Percentiles rank a stretch among this genome's conserved stretches.
Evolutionary conservation across 2,329 filamentous ascomycete species (phyloP).

Genomic region (Claviceps fusiformis): DNA sequence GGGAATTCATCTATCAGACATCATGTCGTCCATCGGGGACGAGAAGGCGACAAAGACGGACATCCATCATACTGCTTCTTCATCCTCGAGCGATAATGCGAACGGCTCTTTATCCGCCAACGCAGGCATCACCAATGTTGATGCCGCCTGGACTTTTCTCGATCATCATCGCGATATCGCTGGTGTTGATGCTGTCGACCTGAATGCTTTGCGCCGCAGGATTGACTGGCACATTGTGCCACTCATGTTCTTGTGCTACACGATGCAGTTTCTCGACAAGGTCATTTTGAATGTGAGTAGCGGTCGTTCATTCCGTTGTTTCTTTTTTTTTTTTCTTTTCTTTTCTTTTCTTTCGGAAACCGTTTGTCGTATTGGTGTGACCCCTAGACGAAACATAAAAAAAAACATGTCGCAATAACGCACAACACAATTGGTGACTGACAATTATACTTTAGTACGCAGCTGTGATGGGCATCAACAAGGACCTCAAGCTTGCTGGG

Average conservation of each 20-base stretch:
- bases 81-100: constrained; percentile 10
- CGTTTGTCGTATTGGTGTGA: no score
- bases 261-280: constrained; percentile 52
- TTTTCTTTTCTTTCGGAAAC: neutral
- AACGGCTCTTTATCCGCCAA: neutral
- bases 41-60: constrained; percentile 13
- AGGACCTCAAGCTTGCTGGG: constrained; percentile 37
- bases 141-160: constrained; percentile 33
- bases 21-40: constrained; percentile 13
- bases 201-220: constrained; percentile 35
- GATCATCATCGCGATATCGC: constrained; percentile 25
- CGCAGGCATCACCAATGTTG: constrained; percentile 17
- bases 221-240: constrained; percentile 47
- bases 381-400: no score
- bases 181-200: constrained; percentile 22
- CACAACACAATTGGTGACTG: neutral
- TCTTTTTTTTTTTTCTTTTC: neutral
- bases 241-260: constrained; percentile 47
- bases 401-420: no score
- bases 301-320: no score
- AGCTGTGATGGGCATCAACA: constrained; percentile 48
- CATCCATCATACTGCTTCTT: constrained; percentile 9
- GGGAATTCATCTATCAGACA: neutral
- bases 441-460: constrained; percentile 34
- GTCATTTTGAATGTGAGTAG: constrained; percentile 44